Conservation (phyloP, 1,284 basidiomycete species). For the Melanopsichium pennsylvanicum region DNA sequence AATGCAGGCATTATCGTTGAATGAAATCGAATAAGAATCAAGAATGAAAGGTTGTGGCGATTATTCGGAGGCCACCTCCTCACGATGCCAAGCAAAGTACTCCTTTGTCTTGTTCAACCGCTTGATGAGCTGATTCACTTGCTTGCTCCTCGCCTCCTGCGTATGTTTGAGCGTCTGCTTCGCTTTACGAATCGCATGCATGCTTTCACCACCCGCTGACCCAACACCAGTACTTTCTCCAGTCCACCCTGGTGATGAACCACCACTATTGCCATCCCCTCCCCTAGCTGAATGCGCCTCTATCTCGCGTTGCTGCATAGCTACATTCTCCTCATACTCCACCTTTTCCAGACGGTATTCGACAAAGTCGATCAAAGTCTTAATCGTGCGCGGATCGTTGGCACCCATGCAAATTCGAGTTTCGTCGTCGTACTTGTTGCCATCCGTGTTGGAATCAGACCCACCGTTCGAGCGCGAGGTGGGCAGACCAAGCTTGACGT, state of each 20-base stretch:
- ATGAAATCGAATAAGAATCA: background rate
- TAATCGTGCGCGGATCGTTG: conserved; percentile 35
- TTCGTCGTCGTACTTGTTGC: background rate
- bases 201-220: no score
- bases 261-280: background rate
- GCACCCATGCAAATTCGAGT: conserved; percentile 43
- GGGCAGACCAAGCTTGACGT: conserved; percentile 12
- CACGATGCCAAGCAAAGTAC: conserved; percentile 52
- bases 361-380: conserved; percentile 26
- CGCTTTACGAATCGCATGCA: conserved; percentile 37
- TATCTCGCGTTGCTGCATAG: conserved; percentile 35
- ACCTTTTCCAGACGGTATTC: conserved; percentile 26
- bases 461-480: conserved; percentile 2
- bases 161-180: conserved; percentile 41
- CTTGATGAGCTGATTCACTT: conserved; percentile 31
- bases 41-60: no score
- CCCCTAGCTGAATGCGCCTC: conserved; percentile 8
- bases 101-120: conserved; percentile 30
- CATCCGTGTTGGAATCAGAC: background rate
- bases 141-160: conserved; percentile 37
- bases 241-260: no score
- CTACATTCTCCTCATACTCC: conserved; percentile 41
- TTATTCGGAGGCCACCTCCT: conserved; percentile 26
- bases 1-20: background rate
- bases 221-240: no score